These are phyloP conservation scores for Boletus tomentosulus DNA, from an alignment of 768 basidiomycete genomes.

Conservation along the genomic window DNA sequence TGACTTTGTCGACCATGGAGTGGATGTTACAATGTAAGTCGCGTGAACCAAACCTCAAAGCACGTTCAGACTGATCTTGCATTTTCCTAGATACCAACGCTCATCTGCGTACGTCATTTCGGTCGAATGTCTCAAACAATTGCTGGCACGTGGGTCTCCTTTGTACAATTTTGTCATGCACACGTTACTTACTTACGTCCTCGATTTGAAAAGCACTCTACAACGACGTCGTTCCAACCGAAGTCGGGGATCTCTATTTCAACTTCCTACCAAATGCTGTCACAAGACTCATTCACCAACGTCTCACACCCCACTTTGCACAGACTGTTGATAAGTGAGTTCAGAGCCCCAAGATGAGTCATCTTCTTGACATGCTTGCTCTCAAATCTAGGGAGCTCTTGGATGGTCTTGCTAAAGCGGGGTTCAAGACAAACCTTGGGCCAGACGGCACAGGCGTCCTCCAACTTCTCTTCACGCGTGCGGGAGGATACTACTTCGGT, in stretches of 20 bases:
- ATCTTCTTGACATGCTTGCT: not conserved
- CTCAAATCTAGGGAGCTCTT: constrained; percentile 29
- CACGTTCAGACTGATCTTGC: not conserved
- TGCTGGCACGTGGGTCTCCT: constrained; percentile 10
- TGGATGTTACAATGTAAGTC: constrained; percentile 28
- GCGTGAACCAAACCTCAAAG: not conserved
- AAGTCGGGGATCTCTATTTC: constrained; percentile 19
- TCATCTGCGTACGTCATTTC: constrained; percentile 24
- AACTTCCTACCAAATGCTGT: constrained; percentile 15
- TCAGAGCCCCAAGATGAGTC: too few species aligned
- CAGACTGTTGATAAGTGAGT: constrained; percentile 27
- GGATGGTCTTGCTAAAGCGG: constrained; percentile 36
- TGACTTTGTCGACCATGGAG: constrained; percentile 29
- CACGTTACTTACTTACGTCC: not conserved
- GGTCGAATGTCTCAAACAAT: not conserved
- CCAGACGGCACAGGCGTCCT: constrained; percentile 31
- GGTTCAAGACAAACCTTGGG: constrained; percentile 38
- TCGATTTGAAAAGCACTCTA: constrained; percentile 6
- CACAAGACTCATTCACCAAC: constrained; percentile 20
- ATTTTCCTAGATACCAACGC: constrained; percentile 18
- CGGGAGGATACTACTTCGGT: constrained; percentile 43
- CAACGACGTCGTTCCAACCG: constrained; percentile 21
- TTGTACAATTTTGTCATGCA: not conserved
- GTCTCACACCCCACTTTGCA: constrained; percentile 11
- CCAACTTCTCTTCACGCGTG: constrained; percentile 23